Conservation (phyloP, 345 rosid genomes). For the Mercurialis annua region DNA sequence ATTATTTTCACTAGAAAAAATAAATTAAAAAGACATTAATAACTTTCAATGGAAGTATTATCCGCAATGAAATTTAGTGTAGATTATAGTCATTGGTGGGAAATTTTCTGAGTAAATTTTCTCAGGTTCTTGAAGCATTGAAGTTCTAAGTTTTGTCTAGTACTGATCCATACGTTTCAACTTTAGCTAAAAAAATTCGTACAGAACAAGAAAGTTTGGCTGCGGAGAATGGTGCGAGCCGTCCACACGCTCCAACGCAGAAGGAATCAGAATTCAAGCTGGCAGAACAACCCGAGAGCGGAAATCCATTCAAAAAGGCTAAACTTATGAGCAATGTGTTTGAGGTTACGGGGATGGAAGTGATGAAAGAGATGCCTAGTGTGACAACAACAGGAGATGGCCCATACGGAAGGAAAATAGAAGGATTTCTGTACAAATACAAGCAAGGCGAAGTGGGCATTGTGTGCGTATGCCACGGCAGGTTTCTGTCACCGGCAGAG, state of each 20-base stretch:
- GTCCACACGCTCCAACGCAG: background rate
- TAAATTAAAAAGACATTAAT: too few species aligned
- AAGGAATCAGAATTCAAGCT: background rate
- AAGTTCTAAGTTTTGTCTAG: constrained; percentile 1
- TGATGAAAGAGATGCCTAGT: constrained; percentile 49
- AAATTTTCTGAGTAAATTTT: background rate
- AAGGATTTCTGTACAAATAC: constrained; percentile 48
- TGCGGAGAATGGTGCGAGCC: background rate
- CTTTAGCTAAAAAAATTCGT: constrained; percentile 1
- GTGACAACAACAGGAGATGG: constrained; percentile 50
- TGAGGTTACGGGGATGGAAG: constrained; percentile 15
- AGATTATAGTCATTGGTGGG: background rate
- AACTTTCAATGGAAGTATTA: background rate
- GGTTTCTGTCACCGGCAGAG: constrained; percentile 43
- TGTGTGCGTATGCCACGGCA: constrained; percentile 57
- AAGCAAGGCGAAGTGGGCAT: constrained; percentile 36
- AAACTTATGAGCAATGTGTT: background rate
- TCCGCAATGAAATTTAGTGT: background rate
- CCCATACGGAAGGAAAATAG: constrained; percentile 28
- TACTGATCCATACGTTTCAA: background rate
- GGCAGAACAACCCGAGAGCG: background rate
- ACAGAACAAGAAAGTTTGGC: constrained; percentile 14
- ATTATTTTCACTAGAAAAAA: too few species aligned
- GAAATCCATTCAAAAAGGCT: constrained; percentile 22
- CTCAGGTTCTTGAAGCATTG: background rate